Evolutionary conservation across 1,284 basidiomycete genomes (phyloP).

Genomic region (Tetrapyrgos nigripes): DNA sequence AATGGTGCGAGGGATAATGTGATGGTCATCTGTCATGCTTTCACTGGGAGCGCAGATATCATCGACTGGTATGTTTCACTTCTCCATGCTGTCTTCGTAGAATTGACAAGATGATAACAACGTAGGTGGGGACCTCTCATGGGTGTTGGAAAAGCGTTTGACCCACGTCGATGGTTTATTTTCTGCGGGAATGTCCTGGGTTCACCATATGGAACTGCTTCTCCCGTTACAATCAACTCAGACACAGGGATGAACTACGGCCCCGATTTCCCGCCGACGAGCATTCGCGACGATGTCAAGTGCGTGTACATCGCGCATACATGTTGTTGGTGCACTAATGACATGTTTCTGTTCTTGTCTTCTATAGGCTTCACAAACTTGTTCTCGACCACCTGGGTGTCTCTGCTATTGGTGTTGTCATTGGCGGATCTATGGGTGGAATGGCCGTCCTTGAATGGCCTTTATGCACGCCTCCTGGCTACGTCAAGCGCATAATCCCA

Average conservation of each 20-base stretch:
- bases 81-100: too few species aligned
- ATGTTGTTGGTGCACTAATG: neutral
- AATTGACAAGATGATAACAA: too few species aligned
- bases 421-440: constrained; percentile 98
- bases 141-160: constrained; percentile 90
- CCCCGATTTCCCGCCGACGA: constrained; percentile 93
- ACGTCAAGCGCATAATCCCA: constrained; percentile 85
- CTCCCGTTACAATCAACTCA: constrained; percentile 84
- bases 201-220: constrained; percentile 94
- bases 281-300: constrained; percentile 93
- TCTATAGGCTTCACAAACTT: constrained; percentile 81
- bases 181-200: constrained; percentile 95
- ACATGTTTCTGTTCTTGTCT: neutral
- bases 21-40: constrained; percentile 97
- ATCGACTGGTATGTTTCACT: constrained; percentile 84
- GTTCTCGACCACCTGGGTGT: constrained; percentile 90
- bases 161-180: constrained; percentile 89
- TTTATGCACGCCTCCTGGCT: constrained; percentile 83
- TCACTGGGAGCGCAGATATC: constrained; percentile 96
- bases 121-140: constrained; percentile 97
- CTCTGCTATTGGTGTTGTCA: constrained; percentile 82
- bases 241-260: constrained; percentile 83
- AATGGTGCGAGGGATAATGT: constrained; percentile 85
- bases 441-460: constrained; percentile 99
- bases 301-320: constrained; percentile 35